These are phyloP conservation scores for Pythium phragmiticola DNA, from an alignment of 352 stramenopile genomes.

Conservation along the genomic window DNA sequence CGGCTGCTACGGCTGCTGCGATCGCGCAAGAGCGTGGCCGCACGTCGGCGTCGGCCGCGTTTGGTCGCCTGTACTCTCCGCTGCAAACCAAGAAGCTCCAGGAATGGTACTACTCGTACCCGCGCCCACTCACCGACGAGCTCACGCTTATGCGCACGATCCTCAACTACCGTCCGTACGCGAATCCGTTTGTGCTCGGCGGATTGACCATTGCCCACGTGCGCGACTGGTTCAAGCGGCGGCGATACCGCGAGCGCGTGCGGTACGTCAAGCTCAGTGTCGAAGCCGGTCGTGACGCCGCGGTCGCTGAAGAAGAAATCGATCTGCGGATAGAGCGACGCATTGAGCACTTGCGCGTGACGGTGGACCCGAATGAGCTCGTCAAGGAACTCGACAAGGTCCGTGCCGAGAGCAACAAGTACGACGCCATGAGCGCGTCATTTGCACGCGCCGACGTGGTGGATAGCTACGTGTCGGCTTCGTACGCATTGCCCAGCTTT, in stretches of 20 bases:
- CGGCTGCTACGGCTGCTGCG: slow-evolving; percentile 57
- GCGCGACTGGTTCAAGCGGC: slow-evolving; percentile 85
- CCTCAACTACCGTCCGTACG: slow-evolving; percentile 76
- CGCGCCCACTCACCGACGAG: slow-evolving; percentile 70
- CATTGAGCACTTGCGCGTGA: slow-evolving; percentile 64
- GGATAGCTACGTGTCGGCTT: slow-evolving; percentile 54
- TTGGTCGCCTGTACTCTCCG: slow-evolving; percentile 54
- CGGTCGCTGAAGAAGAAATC: slow-evolving; percentile 74
- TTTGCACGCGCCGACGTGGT: slow-evolving; percentile 66
- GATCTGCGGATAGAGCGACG: slow-evolving; percentile 75
- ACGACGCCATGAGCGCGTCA: slow-evolving; percentile 58
- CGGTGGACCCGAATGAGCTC: slow-evolving; percentile 74
- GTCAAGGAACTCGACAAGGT: slow-evolving; percentile 79
- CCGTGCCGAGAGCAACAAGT: slow-evolving; percentile 58
- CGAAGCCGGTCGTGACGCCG: slow-evolving; percentile 56
- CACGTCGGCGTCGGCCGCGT: slow-evolving; percentile 37
- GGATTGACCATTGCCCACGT: slow-evolving; percentile 69
- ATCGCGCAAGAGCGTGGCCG: slow-evolving; percentile 73
- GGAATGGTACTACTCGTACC: slow-evolving; percentile 85
- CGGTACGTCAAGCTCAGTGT: slow-evolving; percentile 73
- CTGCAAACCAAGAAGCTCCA: slow-evolving; percentile 79
- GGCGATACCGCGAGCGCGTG: slow-evolving; percentile 74
- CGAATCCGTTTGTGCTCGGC: slow-evolving; percentile 60
- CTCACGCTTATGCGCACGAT: slow-evolving; percentile 84
- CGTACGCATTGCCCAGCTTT: slow-evolving; percentile 44